A percentile compares a stretch with the other conserved stretches of the same genome.
Conservation (phyloP, 805 yeast species). For the Candida chilensis region DNA sequence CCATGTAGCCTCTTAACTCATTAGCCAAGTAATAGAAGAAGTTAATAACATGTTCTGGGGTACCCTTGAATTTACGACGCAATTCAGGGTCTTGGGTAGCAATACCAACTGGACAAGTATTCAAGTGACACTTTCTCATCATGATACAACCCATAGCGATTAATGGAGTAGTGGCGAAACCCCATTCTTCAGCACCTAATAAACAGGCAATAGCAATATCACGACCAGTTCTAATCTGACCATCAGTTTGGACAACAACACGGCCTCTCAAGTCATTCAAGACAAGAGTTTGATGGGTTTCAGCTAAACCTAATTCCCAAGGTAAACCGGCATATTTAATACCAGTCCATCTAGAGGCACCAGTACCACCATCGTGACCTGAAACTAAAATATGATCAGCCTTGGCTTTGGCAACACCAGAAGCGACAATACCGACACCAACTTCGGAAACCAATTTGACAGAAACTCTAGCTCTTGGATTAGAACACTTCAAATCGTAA, state of each 20-base stretch:
- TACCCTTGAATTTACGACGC: conserved; percentile 87
- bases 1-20: conserved; percentile 90
- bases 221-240: conserved; percentile 94
- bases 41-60: conserved; percentile 97
- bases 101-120: conserved; percentile 96
- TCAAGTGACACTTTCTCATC: conserved; percentile 91
- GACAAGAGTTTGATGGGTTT: conserved; percentile 94
- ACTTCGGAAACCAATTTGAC: conserved; percentile 96
- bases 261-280: conserved; percentile 93
- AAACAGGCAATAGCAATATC: conserved; percentile 95
- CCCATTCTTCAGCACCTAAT: conserved; percentile 98
- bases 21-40: conserved; percentile 93
- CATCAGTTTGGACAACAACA: conserved; percentile 95
- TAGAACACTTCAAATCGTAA: conserved; percentile 92
- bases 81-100: conserved; percentile 97
- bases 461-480: conserved; percentile 94
- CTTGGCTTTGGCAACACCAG: conserved; percentile 98
- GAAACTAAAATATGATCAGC: conserved; percentile 94
- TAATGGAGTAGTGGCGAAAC: conserved; percentile 94
- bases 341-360: conserved; percentile 97
- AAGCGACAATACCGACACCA: conserved; percentile 98
- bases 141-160: conserved; percentile 96
- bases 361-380: conserved; percentile 99
- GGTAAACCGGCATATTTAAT: conserved; percentile 97
- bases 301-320: conserved; percentile 98